Percentiles rank a stretch among this genome's conserved stretches.
Evolutionary conservation across 768 basidiomycete genomes (phyloP).

Genomic region (Psilocybe tampanensis): DNA sequence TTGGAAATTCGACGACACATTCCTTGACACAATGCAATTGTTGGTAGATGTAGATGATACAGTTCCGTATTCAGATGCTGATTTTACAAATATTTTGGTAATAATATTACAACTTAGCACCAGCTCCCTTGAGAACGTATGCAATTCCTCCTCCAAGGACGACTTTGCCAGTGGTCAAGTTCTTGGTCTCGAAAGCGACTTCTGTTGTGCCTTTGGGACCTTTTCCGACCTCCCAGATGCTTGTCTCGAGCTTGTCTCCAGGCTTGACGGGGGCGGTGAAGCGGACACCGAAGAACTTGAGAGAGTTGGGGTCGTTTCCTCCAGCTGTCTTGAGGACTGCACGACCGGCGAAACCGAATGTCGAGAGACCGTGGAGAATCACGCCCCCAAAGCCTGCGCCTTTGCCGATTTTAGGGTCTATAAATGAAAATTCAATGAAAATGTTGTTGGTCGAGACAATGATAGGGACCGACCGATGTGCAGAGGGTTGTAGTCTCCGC

Average conservation of each 20-base stretch:
- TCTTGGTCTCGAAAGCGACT: slow-evolving; percentile 63
- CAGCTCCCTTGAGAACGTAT: slow-evolving; percentile 51
- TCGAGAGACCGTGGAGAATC: slow-evolving; percentile 83
- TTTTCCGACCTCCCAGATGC: slow-evolving; percentile 75
- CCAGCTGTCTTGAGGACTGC: slow-evolving; percentile 69
- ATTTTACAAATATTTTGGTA: neutral
- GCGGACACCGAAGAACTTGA: slow-evolving; percentile 70
- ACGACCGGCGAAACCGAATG: slow-evolving; percentile 82
- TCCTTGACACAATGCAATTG: no score
- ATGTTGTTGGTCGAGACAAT: neutral
- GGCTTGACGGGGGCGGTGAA: slow-evolving; percentile 87
- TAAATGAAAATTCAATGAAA: neutral
- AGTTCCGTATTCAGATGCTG: neutral
- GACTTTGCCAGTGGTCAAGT: slow-evolving; percentile 62
- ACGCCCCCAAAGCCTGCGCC: slow-evolving; percentile 79
- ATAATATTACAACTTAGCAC: slow-evolving; percentile 27
- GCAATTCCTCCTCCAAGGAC: slow-evolving; percentile 66
- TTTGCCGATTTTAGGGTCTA: slow-evolving; percentile 77
- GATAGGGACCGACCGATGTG: slow-evolving; percentile 56
- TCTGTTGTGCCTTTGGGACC: slow-evolving; percentile 63
- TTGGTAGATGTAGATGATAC: no score
- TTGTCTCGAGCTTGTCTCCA: slow-evolving; percentile 79
- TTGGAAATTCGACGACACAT: no score
- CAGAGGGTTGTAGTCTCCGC: slow-evolving; percentile 79
- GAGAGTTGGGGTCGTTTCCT: slow-evolving; percentile 56